Conservation (phyloP, 192 early-diverging fungal genomes). For the Coemansia sp. region DNA sequence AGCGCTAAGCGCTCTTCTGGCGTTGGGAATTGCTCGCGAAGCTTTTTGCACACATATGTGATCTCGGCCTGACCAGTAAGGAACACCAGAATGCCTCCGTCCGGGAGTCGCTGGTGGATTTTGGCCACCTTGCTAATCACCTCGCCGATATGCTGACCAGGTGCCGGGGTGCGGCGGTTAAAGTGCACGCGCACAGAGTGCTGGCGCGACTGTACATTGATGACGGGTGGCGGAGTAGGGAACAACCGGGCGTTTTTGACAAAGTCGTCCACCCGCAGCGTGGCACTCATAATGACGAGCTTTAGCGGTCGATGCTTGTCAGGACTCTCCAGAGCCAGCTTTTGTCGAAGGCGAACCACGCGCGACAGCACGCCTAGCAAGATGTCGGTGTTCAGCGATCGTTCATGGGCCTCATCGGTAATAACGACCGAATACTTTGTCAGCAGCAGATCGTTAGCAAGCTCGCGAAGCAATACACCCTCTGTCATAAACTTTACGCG, state of each 20-base stretch:
- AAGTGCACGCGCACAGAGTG: slow-evolving; percentile 89
- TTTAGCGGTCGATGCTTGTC: slow-evolving; percentile 70
- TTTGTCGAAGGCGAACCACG: slow-evolving; percentile 78
- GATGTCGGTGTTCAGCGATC: slow-evolving; percentile 97
- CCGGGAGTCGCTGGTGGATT: slow-evolving; percentile 91
- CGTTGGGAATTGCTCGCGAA: slow-evolving; percentile 72
- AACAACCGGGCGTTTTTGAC: slow-evolving; percentile 82
- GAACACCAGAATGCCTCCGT: slow-evolving; percentile 94
- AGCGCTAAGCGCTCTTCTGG: slow-evolving; percentile 23
- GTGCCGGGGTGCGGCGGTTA: slow-evolving; percentile 82
- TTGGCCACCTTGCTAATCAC: slow-evolving; percentile 90
- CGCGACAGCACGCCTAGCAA: slow-evolving; percentile 95
- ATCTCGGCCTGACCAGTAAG: slow-evolving; percentile 96
- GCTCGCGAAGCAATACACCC: slow-evolving; percentile 95
- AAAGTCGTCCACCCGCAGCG: slow-evolving; percentile 96
- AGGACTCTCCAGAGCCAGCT: slow-evolving; percentile 33
- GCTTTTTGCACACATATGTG: slow-evolving; percentile 67
- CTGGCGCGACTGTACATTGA: slow-evolving; percentile 91
- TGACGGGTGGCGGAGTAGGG: slow-evolving; percentile 73
- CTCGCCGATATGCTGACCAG: slow-evolving; percentile 82
- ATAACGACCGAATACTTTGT: slow-evolving; percentile 94
- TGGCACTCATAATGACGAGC: slow-evolving; percentile 99
- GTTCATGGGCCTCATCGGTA: slow-evolving; percentile 99
- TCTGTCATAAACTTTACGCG: slow-evolving; percentile 99
- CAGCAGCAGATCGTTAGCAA: slow-evolving; percentile 85